Evolutionary conservation across 169 alveolate species (phyloP).

Genomic region (Cryptosporidium sp.): DNA sequence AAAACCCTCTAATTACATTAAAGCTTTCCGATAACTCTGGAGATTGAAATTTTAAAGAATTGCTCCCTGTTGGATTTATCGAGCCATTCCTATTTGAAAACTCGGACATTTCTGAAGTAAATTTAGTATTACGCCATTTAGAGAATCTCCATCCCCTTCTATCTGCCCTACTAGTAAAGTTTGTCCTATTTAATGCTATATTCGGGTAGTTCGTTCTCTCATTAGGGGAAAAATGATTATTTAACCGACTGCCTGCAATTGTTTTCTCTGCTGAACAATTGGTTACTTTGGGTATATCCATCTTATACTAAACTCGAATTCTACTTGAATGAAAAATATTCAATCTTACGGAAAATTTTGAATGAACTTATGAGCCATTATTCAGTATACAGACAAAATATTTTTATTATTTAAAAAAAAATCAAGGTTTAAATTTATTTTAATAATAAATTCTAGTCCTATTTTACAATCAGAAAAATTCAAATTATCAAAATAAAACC

Average conservation of each 20-base stretch:
- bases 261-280: background rate
- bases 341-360: background rate
- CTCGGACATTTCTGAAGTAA: constrained; percentile 1
- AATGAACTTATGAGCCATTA: background rate
- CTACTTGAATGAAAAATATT: background rate
- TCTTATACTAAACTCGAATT: background rate
- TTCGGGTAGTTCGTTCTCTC: background rate
- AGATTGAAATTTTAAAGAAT: background rate
- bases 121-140: constrained; percentile 12
- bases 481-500: background rate
- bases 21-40: constrained; percentile 25
- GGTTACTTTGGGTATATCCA: background rate
- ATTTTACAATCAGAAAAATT: background rate
- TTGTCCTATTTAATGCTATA: background rate
- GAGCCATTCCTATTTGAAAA: background rate
- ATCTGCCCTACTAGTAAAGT: background rate
- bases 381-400: background rate
- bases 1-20: constrained; percentile 65
- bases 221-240: background rate
- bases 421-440: background rate
- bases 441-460: background rate
- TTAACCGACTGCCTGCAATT: background rate
- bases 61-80: background rate
- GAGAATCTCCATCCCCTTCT: constrained; percentile 44
- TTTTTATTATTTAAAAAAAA: background rate